These are phyloP conservation scores for Dryadomyces quercus-mongolicae DNA, from an alignment of 2,329 filamentous ascomycete genomes.

Conservation along the genomic window DNA sequence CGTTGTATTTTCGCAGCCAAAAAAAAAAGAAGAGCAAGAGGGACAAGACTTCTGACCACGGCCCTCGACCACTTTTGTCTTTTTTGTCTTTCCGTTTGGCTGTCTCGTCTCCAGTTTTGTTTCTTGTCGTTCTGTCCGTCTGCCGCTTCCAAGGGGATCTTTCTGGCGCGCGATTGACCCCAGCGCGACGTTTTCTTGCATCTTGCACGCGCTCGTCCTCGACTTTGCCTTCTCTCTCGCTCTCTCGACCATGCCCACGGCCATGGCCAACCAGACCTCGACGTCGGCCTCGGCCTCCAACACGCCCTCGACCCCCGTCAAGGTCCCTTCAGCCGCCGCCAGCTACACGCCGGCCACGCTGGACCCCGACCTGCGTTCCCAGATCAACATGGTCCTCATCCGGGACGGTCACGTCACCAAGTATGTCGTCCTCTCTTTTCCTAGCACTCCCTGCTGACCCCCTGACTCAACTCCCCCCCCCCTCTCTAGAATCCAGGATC, in stretches of 20 bases:
- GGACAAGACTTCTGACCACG: no score
- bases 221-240: not conserved
- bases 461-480: no score
- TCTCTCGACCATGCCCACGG: constrained; percentile 3
- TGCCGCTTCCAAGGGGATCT: no score
- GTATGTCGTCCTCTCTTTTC: constrained; percentile 24
- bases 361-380: constrained; percentile 48
- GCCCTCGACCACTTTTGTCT: no score
- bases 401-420: constrained; percentile 46
- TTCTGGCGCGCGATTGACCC: no score
- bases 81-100: no score
- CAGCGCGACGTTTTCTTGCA: no score
- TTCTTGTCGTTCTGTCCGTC: no score
- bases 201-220: not conserved
- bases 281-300: constrained; percentile 2
- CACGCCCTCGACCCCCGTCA: constrained; percentile 41
- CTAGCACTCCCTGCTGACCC: not conserved
- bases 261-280: constrained; percentile 3
- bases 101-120: no score
- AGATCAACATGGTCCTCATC: constrained; percentile 48
- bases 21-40: no score
- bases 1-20: no score
- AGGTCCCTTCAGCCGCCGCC: constrained; percentile 46
- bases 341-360: constrained; percentile 48
- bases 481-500: constrained; percentile 47